phyloP scores from a whole-genome alignment of 78 protist genomes.

The Chrysochromulina parva region DNA sequence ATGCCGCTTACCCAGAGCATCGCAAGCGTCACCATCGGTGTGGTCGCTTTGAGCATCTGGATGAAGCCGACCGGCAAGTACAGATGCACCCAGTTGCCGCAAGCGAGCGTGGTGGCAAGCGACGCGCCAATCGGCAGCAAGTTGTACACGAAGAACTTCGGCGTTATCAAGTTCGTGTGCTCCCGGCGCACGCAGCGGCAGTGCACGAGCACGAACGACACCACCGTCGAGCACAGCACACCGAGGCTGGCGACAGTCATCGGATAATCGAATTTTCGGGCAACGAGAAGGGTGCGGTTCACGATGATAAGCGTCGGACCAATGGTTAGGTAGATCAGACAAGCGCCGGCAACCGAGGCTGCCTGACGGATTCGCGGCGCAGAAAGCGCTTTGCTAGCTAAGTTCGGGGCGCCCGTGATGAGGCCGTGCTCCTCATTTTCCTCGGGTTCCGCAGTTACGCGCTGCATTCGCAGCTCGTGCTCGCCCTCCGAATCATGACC shows the following conservation, averaged over 20 bases:
- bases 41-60: constrained; percentile 36
- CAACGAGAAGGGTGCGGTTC: neutral
- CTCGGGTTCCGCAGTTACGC: too few species aligned
- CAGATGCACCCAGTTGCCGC: constrained; percentile 1
- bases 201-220: neutral
- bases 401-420: too few species aligned
- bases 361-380: too few species aligned
- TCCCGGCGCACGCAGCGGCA: neutral
- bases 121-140: neutral
- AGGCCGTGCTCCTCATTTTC: too few species aligned
- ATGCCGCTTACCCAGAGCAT: neutral
- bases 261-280: neutral
- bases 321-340: neutral
- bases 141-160: neutral
- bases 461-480: too few species aligned
- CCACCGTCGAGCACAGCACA: neutral
- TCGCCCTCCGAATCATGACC: too few species aligned
- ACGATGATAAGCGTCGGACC: constrained; percentile 8
- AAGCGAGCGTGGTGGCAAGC: neutral
- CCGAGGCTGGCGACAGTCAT: neutral
- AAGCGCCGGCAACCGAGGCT: too few species aligned
- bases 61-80: constrained; percentile 37
- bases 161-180: neutral
- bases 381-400: too few species aligned
- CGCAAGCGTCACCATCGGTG: constrained; percentile 9